A percentile compares a stretch with the other conserved stretches of the same genome.
Conservation (phyloP, 2,329 filamentous ascomycete species). For the Alternaria metachromatica region DNA sequence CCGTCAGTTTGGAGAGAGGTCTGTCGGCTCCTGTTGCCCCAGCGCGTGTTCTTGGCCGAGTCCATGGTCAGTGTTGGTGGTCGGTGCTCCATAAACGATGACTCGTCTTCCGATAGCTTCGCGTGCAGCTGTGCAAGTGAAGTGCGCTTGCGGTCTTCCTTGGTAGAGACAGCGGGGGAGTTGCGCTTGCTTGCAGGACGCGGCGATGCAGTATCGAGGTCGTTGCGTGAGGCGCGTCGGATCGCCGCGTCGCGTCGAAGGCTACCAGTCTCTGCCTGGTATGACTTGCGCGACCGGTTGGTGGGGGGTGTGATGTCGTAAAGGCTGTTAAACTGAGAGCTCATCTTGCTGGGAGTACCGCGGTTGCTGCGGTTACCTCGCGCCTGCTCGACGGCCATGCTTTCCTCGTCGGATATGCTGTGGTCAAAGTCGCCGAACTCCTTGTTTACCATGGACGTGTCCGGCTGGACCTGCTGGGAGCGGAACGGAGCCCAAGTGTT, state of each 20-base stretch:
- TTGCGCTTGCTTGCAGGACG: slow-evolving; percentile 48
- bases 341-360: slow-evolving; percentile 51
- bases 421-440: slow-evolving; percentile 52
- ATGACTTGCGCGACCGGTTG: slow-evolving; percentile 45
- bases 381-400: slow-evolving; percentile 64
- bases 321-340: slow-evolving; percentile 59
- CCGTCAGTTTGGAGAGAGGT: slow-evolving; percentile 49
- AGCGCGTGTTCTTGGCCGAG: slow-evolving; percentile 61
- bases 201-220: slow-evolving; percentile 47
- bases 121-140: slow-evolving; percentile 64
- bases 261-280: slow-evolving; percentile 42
- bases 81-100: slow-evolving; percentile 60
- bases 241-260: slow-evolving; percentile 56
- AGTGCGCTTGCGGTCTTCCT: slow-evolving; percentile 51
- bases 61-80: slow-evolving; percentile 52
- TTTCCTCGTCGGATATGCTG: slow-evolving; percentile 52
- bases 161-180: slow-evolving; percentile 39
- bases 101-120: slow-evolving; percentile 60
- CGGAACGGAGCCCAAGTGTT: slow-evolving; percentile 46
- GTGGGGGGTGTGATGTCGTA: slow-evolving; percentile 57
- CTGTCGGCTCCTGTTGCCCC: slow-evolving; percentile 55
- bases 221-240: slow-evolving; percentile 52
- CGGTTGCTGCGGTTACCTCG: slow-evolving; percentile 53
- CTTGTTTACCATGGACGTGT: slow-evolving; percentile 50
- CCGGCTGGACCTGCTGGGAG: slow-evolving; percentile 42